A percentile compares a stretch with the other conserved stretches of the same genome.
These are phyloP conservation scores for Nakazawaea molendinolei DNA, from an alignment of 805 yeast genomes.

Conservation along the genomic window DNA sequence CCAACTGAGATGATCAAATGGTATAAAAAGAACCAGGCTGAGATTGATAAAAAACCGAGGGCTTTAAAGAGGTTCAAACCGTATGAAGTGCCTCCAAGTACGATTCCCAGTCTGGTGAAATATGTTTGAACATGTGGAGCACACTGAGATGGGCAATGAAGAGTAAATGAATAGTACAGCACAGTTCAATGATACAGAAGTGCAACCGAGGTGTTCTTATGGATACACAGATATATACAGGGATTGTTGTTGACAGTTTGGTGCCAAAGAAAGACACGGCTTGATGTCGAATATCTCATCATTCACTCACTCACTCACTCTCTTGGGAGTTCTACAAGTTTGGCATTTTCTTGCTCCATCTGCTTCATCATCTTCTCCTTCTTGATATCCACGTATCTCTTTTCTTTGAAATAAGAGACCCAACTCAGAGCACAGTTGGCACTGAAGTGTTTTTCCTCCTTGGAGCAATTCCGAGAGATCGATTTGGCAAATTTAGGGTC, in stretches of 20 bases:
- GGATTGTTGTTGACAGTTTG: no score
- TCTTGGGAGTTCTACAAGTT: constrained; percentile 7
- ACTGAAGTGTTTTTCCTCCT: constrained; percentile 52
- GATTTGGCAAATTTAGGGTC: constrained; percentile 40
- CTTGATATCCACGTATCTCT: constrained; percentile 70
- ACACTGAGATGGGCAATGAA: no score
- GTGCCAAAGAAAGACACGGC: no score
- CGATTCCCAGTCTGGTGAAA: no score
- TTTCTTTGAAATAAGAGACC: constrained; percentile 88
- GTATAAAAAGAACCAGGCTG: constrained; percentile 30
- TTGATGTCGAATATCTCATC: no score
- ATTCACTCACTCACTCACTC: neutral
- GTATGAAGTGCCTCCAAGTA: no score
- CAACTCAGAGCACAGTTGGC: constrained; percentile 79
- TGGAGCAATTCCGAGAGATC: constrained; percentile 52
- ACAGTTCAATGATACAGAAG: no score
- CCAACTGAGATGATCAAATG: constrained; percentile 39
- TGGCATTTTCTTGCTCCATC: constrained; percentile 64
- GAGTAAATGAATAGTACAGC: no score
- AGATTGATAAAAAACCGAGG: constrained; percentile 27
- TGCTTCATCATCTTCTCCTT: constrained; percentile 62
- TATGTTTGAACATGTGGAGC: no score
- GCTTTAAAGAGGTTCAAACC: no score
- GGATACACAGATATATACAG: no score
- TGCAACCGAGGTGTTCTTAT: no score